These are phyloP conservation scores for Malus asiatica DNA, from an alignment of 306 rosid species.

Conservation along the genomic window DNA sequence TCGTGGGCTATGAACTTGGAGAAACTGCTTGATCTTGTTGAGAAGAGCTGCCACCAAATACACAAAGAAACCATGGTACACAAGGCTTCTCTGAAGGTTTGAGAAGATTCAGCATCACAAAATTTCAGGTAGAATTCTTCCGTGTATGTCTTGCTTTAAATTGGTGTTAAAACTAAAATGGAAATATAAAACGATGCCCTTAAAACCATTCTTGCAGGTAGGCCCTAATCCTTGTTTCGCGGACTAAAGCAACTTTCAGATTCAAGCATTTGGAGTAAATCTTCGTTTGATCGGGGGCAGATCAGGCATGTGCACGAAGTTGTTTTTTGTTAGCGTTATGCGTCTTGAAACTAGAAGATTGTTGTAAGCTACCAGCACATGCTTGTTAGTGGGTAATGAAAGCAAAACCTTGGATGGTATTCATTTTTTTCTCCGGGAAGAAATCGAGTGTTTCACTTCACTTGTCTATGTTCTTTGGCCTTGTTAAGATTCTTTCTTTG, in stretches of 20 bases:
- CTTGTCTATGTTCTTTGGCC: not conserved
- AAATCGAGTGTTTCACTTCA: not conserved
- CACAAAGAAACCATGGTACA: conserved; percentile 97
- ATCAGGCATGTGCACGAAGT: not conserved
- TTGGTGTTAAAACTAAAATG: not conserved
- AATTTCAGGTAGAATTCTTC: conserved; percentile 3
- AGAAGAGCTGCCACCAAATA: conserved; percentile 94
- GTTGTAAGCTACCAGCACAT: not conserved
- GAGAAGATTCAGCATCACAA: conserved; percentile 7
- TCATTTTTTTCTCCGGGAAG: not conserved
- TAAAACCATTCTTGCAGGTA: not conserved
- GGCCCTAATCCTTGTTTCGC: not conserved
- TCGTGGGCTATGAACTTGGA: conserved; percentile 93
- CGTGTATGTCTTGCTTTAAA: no score
- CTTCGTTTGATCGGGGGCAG: not conserved
- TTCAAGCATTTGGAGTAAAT: not conserved
- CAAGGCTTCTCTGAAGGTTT: conserved; percentile 72
- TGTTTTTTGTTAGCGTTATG: not conserved
- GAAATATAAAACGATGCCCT: not conserved
- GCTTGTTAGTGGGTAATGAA: not conserved
- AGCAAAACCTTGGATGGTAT: not conserved
- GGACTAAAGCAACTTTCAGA: not conserved
- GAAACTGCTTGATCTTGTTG: conserved; percentile 91
- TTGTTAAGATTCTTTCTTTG: not conserved
- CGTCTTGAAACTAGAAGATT: not conserved